Base-by-base conservation (phyloP, 805 yeast genomes). In the Saccharomycopsis javanensis region DNA sequence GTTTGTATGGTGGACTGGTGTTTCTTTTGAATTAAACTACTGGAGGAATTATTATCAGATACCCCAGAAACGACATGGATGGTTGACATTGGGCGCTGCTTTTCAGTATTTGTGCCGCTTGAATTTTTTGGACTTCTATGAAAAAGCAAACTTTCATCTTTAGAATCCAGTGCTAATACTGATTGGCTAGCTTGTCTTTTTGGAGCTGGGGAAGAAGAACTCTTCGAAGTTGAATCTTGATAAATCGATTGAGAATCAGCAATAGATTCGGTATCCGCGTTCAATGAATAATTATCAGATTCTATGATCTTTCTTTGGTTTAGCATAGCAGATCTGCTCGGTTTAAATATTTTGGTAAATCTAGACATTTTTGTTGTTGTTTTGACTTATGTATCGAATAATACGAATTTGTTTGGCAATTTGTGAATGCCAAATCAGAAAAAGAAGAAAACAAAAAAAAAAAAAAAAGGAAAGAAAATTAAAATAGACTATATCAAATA, bases 341-440 rank as follows among this genome's bases (percentile, higher is more conserved):
- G 58, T 50, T 60, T 60, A 50, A 60, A 60, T 13, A 60, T 31
- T 28, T 62, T 55, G 23, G 61, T 60, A 51, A 60, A 60, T 27
- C 61, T 38, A 15, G 60, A 57, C 48, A 42, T 42, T 16, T 42
- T 42, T 23, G 7, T 1, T 42, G 6, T 3, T 4, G 15, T 5
- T 15, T 15, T 16, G 18, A 20, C 5, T 2, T 35, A 5, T 20
- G 2, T 2, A 8, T 35, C 20, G 42, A 15, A n/a, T 4, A 35
- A 35, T n/a, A n/a, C 5, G 18, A 35, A n/a, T n/a, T n/a, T n/a
- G n/a, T n/a, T n/a, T n/a, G n/a, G n/a, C n/a, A n/a, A n/a, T n/a
- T n/a, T n/a, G n/a, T n/a, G 51, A 25, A 31, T 31, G 35, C 10
- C 33, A 30, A 30, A 30, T 30, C 10, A 30, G 35, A 31, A 15